Percentiles rank a stretch among this genome's conserved stretches.
Conservation (phyloP, 2,329 filamentous ascomycete genomes). For the Dissoconium aciculare region DNA sequence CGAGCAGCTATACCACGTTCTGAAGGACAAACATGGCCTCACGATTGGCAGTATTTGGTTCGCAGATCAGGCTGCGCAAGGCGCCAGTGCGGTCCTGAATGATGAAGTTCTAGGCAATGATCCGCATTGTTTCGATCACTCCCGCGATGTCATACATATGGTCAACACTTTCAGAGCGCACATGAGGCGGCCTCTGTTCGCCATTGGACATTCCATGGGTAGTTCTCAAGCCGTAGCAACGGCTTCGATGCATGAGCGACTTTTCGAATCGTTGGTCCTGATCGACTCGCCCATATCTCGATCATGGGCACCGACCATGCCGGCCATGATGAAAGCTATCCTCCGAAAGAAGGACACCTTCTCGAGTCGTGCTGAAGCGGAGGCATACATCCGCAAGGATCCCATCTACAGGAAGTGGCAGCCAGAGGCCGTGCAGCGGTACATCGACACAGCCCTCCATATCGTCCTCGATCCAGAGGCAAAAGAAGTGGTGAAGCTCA, state of each 20-base stretch:
- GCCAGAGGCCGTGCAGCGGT: slow-evolving; percentile 1
- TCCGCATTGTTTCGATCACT: slow-evolving; percentile 67
- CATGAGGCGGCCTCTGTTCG: slow-evolving; percentile 66
- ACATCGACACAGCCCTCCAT: slow-evolving; percentile 7
- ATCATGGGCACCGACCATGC: background rate
- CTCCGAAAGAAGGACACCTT: slow-evolving; percentile 3
- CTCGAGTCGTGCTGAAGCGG: background rate
- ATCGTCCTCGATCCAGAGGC: slow-evolving; percentile 1
- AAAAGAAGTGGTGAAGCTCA: slow-evolving; percentile 2
- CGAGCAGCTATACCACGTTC: too few species aligned
- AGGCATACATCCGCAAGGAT: slow-evolving; percentile 1
- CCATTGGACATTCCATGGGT: slow-evolving; percentile 77
- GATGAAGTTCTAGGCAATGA: slow-evolving; percentile 64
- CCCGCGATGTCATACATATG: slow-evolving; percentile 67
- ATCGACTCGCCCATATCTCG: slow-evolving; percentile 4
- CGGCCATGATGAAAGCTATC: slow-evolving; percentile 3
- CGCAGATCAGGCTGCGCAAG: slow-evolving; percentile 69
- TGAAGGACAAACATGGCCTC: slow-evolving; percentile 35
- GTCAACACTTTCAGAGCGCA: slow-evolving; percentile 63
- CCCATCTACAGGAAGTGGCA: slow-evolving; percentile 5
- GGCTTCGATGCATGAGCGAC: slow-evolving; percentile 4
- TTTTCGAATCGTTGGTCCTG: slow-evolving; percentile 5
- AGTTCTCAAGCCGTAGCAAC: slow-evolving; percentile 37
- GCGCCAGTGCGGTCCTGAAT: slow-evolving; percentile 61
- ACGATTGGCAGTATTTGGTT: slow-evolving; percentile 74